Conservation (phyloP, 1,139 yeast species). For the Sugiyamaella castrensis region DNA sequence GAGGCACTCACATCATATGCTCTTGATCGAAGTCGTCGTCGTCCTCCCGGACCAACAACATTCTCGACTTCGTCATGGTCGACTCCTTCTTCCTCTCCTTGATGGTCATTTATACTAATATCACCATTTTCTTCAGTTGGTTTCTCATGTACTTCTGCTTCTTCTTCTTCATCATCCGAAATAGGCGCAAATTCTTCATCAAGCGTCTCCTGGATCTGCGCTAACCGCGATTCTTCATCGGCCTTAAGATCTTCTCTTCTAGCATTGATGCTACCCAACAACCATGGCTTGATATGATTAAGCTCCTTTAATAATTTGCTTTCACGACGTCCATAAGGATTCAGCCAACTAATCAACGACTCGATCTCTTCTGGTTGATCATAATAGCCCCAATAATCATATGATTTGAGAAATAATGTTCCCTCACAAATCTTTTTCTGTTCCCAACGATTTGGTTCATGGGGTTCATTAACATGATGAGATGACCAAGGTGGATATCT, state of each 20-base stretch:
- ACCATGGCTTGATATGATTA: conserved; percentile 44
- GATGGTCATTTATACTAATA: background rate
- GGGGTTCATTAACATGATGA: too few species aligned
- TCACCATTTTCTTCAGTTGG: background rate
- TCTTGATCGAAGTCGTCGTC: conserved; percentile 10
- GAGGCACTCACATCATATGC: conserved; percentile 6
- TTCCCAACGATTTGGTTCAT: conserved; percentile 23
- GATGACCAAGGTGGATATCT: conserved; percentile 12
- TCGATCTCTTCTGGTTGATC: conserved; percentile 62
- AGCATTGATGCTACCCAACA: conserved; percentile 56
- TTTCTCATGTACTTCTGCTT: conserved; percentile 7
- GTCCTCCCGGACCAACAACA: background rate
- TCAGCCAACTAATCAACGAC: conserved; percentile 61
- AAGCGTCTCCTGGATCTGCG: conserved; percentile 25
- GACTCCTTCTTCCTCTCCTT: background rate
- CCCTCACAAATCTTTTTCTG: conserved; percentile 70
- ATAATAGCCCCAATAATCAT: conserved; percentile 67
- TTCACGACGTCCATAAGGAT: conserved; percentile 77
- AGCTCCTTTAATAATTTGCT: conserved; percentile 64
- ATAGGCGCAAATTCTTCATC: conserved; percentile 21
- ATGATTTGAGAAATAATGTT: conserved; percentile 50
- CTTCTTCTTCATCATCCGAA: conserved; percentile 17
- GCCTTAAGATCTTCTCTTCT: conserved; percentile 47
- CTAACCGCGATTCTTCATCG: conserved; percentile 32
- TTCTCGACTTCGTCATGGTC: background rate